Percentiles rank a stretch among this genome's conserved stretches.
Conservation (phyloP, 306 rosid species). For the Sicyos edulis region DNA sequence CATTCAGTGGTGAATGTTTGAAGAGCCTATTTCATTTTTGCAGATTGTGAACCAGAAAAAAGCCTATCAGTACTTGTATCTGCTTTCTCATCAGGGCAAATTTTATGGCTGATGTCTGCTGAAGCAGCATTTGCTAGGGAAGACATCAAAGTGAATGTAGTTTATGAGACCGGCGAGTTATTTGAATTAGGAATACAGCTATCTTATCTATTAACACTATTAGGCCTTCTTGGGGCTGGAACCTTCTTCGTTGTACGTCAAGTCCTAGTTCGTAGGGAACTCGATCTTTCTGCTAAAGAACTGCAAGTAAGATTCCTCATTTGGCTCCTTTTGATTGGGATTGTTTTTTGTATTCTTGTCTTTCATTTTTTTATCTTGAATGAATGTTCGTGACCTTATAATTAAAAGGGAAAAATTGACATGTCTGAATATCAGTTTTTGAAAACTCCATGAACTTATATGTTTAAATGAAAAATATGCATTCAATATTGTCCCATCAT, state of each 20-base stretch:
- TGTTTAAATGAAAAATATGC: background rate
- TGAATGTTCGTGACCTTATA: too few relatives aligned
- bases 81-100: constrained; percentile 52
- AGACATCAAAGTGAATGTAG: constrained; percentile 38
- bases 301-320: constrained; percentile 54
- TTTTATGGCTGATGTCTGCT: constrained; percentile 45
- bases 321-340: too few relatives aligned
- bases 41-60: constrained; percentile 38
- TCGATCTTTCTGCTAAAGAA: constrained; percentile 97
- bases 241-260: constrained; percentile 84
- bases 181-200: constrained; percentile 91
- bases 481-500: background rate
- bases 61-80: constrained; percentile 38
- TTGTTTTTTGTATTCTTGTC: too few relatives aligned
- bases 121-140: constrained; percentile 55
- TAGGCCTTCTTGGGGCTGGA: constrained; percentile 79
- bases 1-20: constrained; percentile 22
- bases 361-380: too few relatives aligned
- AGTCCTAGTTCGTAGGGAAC: constrained; percentile 94
- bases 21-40: constrained; percentile 27
- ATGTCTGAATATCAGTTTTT: background rate
- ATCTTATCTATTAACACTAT: constrained; percentile 55
- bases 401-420: too few relatives aligned
- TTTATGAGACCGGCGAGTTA: constrained; percentile 70
- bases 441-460: too few relatives aligned